Evolutionary conservation across 2,329 filamentous ascomycete genomes (phyloP).

Genomic region (Chrysoporthe austroafricana): DNA sequence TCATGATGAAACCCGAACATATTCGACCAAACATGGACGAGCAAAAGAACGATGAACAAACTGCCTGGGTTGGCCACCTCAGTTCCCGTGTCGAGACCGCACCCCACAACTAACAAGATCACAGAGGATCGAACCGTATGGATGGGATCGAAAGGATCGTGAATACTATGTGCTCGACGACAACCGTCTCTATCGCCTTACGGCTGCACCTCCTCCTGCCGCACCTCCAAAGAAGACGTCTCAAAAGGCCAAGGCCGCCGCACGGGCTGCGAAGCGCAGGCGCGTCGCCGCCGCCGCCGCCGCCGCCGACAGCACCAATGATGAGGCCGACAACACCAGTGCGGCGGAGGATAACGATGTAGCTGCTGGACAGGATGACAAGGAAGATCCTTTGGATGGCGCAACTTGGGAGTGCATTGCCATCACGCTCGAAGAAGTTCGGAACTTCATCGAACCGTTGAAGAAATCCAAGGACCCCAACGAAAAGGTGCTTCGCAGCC

Average conservation of each 20-base stretch:
- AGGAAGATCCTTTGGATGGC: conserved; percentile 67
- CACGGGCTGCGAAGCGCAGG: conserved; percentile 73
- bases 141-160: conserved; percentile 86
- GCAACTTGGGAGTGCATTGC: conserved; percentile 92
- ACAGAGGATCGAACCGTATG: conserved; percentile 77
- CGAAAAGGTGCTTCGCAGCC: conserved; percentile 75
- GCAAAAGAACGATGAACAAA: conserved; percentile 78
- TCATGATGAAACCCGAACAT: conserved; percentile 83
- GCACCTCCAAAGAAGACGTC: conserved; percentile 64
- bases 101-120: conserved; percentile 33
- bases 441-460: conserved; percentile 70
- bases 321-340: conserved; percentile 42
- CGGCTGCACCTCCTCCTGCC: conserved; percentile 69
- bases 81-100: conserved; percentile 35
- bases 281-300: conserved; percentile 56
- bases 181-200: conserved; percentile 86
- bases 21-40: conserved; percentile 87
- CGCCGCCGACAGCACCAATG: conserved; percentile 31
- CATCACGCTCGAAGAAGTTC: conserved; percentile 78
- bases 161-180: conserved; percentile 92
- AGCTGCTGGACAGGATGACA: conserved; percentile 21
- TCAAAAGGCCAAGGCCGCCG: conserved; percentile 65
- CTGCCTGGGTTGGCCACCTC: conserved; percentile 73
- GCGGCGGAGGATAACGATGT: conserved; percentile 38
- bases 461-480: conserved; percentile 80